Evolutionary conservation across 1,139 yeast genomes (phyloP), one percentile per base, ranked within the genome.

Genomic region (Scheffersomyces cryptocercus): DNA sequence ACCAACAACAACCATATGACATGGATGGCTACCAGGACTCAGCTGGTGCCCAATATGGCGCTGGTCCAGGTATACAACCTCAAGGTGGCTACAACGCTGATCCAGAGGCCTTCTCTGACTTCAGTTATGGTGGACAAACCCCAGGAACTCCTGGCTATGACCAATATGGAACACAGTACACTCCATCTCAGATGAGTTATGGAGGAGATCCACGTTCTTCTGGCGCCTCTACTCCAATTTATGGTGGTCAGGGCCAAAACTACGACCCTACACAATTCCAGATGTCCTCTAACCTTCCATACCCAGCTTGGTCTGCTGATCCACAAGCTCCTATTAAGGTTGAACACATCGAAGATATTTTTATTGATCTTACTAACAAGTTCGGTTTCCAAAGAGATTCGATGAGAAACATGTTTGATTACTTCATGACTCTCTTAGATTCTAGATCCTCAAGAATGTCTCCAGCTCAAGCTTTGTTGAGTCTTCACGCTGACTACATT

Each of bases 381-480:
- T 90, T 95, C 68, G 99, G 99, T 51, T 95, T 95, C 81, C 99
- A 95, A 75, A 82, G 96, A 68, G 98, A 91, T 64, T 88, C 97
- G 26, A 89, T 89, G 93, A 83, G 96, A 72, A 95, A 95, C 70
- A 88, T 91, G 88, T 93, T 84, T 69, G 99, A 95, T 64, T 95
- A 89, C 68, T 85, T 93, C 66, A 87, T 95, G 97, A 82, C 88
- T 28, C 76, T 91, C 57, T 78, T 95, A 61, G 99, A 95, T 64
- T 93, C 99, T 8, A 83, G 98, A 65, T 81, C 98, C 9, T 89
- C 97, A 41, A 85, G 99, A 70, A 89, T 91, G 96, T 84, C 97
- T 14, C 97, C 99, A 24, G 87, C 89, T 49, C 96, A 89, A 67
- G 99, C 99, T 24, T 75, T 95, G 56, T 76, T 90, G 49, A 84